These are phyloP conservation scores for Gillenia trifoliata DNA, from an alignment of 306 rosid species.

Conservation along the genomic window DNA sequence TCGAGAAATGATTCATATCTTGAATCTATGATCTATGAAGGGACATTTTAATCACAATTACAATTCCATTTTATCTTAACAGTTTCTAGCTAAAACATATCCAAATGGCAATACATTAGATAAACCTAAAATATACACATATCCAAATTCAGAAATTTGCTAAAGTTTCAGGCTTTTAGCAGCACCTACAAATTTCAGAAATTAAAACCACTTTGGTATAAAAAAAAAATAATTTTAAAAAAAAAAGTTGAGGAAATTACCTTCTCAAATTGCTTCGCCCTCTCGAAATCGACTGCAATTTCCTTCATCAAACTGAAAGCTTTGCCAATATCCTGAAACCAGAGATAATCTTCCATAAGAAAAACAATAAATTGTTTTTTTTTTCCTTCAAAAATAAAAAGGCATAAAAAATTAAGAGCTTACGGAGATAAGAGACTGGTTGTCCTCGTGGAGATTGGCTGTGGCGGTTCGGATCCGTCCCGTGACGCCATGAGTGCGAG, in stretches of 20 bases:
- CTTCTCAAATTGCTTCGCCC: slow-evolving; percentile 45
- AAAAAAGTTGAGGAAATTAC: slow-evolving; percentile 29
- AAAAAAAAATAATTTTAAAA: not conserved
- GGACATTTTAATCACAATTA: not conserved
- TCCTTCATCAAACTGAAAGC: slow-evolving; percentile 54
- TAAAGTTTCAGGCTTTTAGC: not conserved
- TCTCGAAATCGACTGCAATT: slow-evolving; percentile 76
- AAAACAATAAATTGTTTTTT: not conserved
- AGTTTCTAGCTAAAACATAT: not conserved
- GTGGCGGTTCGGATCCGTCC: slow-evolving; percentile 47
- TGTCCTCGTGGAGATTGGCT: slow-evolving; percentile 43
- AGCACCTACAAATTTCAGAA: not conserved
- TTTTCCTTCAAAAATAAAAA: not conserved
- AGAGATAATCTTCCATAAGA: not conserved
- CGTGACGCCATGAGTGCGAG: slow-evolving; percentile 29
- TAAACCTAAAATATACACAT: not conserved
- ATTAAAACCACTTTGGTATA: not conserved
- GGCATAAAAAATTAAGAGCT: not conserved
- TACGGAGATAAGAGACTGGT: slow-evolving; percentile 61
- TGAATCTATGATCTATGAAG: not conserved
- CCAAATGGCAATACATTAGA: not conserved
- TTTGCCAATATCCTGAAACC: slow-evolving; percentile 59
- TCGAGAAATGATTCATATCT: not conserved
- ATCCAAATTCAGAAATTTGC: not conserved
- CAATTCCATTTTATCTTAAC: not conserved